phyloP scores from a whole-genome alignment of 768 basidiomycete genomes.

The Tricholoma matsutake region DNA sequence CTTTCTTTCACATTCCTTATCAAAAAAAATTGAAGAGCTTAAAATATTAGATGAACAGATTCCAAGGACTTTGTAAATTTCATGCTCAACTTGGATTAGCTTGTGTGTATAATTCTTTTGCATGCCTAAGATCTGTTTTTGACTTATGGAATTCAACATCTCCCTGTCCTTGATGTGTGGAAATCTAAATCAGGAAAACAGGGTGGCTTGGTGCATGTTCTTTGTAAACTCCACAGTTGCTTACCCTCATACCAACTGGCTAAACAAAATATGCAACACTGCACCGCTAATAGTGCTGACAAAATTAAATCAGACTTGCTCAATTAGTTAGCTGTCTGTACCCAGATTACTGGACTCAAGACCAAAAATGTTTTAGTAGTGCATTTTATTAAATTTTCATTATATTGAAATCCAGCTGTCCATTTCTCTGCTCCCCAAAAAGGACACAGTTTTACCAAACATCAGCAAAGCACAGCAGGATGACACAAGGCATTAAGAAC shows the following conservation, averaged over 20 bases:
- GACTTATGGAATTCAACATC: not conserved
- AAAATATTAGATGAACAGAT: not conserved
- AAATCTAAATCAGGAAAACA: not conserved
- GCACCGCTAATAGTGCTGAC: too few relatives aligned
- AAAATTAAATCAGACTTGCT: not conserved
- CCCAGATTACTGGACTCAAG: not conserved
- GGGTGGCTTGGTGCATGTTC: not conserved
- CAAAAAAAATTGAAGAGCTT: not conserved
- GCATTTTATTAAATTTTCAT: not conserved
- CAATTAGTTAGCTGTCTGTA: not conserved
- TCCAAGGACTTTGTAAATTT: not conserved
- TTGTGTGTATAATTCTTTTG: not conserved
- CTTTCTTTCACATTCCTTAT: not conserved
- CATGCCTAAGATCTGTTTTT: not conserved
- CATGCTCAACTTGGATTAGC: not conserved
- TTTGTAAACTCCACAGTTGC: not conserved
- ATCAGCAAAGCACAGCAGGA: not conserved
- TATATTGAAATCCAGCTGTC: not conserved
- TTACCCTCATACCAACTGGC: too few relatives aligned
- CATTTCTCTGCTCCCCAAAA: not conserved
- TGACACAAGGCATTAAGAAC: not conserved
- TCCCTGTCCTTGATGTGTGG: not conserved
- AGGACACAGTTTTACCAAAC: not conserved
- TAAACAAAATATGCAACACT: too few relatives aligned
- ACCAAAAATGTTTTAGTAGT: not conserved